Evolutionary conservation across 345 rosid genomes (phyloP), one percentile per base, ranked within the genome.

Genomic region (Punica granatum): DNA sequence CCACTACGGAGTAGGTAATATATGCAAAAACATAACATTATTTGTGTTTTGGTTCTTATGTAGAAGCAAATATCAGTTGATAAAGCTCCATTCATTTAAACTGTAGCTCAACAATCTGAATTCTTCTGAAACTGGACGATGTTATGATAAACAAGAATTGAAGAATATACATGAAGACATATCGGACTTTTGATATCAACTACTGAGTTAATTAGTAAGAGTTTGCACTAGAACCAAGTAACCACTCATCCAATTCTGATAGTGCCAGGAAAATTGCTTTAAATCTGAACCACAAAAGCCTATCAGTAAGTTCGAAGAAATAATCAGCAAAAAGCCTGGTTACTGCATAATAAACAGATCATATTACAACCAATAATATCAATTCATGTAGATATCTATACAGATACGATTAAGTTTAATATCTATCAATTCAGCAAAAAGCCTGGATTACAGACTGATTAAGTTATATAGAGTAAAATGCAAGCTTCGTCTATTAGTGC

Each of bases 1-100:
- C 99, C 98, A 94, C 98, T 94, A 68, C 60, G 51, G 63, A 43
- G 54, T 28, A 49, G 39, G 37, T 54, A 60, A 60, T 15, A 48
- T 23, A 64, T 42, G 51, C 31, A 60, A 46, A 46, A 30, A 19
- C 60, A 53, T 49, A 63, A 63, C 26, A 28, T 11, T 56, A 64
- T 43, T 34, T 61, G 49, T 41, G 2, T 28, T 44, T 39, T 42
- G n/a, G 12, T 44, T 13, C 58, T n/a, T 7, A 51, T n/a, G 12
- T 46, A 46, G 51, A 46, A 46, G n/a, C n/a, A 46, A 46, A 46
- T 21, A 46, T 51, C 58, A 51, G 58, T 51, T n/a, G 30, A 30
- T 23, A 51, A 6, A 18, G 28, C 58, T 51, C 58, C 30, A 51
- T 6, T 18, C 54, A 18, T 19, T 19, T 15, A 48, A 48, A 48